phyloP scores from a whole-genome alignment of 345 rosid genomes.

The Brassica napus region DNA sequence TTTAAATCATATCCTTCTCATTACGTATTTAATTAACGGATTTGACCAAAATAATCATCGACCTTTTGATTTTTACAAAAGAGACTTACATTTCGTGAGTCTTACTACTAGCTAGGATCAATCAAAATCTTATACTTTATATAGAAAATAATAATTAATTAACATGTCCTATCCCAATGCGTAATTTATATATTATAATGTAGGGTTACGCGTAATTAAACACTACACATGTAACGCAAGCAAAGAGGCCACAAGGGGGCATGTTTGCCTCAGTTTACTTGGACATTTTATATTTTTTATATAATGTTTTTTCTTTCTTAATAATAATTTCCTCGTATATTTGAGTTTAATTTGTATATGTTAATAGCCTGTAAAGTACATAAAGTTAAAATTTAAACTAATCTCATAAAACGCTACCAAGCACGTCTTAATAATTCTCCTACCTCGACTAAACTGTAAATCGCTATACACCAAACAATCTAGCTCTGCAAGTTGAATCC shows the following conservation, averaged over 20 bases:
- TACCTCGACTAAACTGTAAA: background rate
- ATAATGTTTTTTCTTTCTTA: background rate
- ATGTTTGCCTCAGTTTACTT: constrained; percentile 29
- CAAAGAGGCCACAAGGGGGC: constrained; percentile 30
- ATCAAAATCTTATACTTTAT: constrained; percentile 27
- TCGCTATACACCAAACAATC: background rate
- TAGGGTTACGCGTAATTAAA: constrained; percentile 34
- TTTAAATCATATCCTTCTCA: constrained; percentile 5
- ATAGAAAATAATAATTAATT: background rate
- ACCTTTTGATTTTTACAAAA: constrained; percentile 20
- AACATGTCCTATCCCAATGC: constrained; percentile 27
- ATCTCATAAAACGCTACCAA: background rate
- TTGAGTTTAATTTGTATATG: background rate
- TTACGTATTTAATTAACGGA: constrained; percentile 9
- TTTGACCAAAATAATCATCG: constrained; percentile 30
- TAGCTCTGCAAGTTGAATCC: background rate
- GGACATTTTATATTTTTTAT: constrained; percentile 13
- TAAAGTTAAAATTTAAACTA: background rate
- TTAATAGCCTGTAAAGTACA: constrained; percentile 3
- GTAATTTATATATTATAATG: constrained; percentile 15
- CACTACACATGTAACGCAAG: constrained; percentile 34
- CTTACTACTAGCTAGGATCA: constrained; percentile 35
- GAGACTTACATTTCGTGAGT: constrained; percentile 30
- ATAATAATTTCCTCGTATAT: background rate
- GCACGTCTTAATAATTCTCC: background rate